Conservation (phyloP, 2,329 filamentous ascomycete genomes). For the Atkinsonella texensis region DNA sequence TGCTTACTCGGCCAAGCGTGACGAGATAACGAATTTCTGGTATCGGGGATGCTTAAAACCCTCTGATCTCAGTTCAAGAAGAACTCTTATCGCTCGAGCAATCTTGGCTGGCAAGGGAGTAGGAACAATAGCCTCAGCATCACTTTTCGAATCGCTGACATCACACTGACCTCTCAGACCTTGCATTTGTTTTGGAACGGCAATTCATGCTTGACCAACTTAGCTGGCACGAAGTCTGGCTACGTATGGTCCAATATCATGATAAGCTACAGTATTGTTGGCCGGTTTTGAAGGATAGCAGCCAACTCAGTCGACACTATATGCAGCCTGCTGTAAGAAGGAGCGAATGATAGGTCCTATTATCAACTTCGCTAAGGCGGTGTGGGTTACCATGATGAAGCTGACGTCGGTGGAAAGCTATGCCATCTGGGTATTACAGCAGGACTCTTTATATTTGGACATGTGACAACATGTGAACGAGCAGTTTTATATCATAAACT, state of each 20-base stretch:
- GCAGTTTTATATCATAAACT: too few species aligned
- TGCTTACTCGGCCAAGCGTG: slow-evolving; percentile 72
- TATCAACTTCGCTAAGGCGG: too few species aligned
- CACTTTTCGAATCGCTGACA: slow-evolving; percentile 24
- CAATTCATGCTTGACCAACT: background rate
- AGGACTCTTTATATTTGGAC: too few species aligned
- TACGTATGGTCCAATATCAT: background rate
- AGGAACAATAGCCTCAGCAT: slow-evolving; percentile 18
- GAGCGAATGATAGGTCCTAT: background rate
- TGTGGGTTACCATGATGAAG: too few species aligned
- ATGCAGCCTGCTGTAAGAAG: background rate
- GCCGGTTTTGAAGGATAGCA: background rate
- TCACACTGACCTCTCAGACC: background rate
- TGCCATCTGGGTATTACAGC: too few species aligned
- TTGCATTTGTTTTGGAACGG: background rate
- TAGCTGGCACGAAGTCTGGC: background rate
- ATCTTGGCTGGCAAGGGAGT: slow-evolving; percentile 29
- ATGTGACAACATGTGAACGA: too few species aligned
- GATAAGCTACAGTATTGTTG: background rate
- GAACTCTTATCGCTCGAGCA: slow-evolving; percentile 25
- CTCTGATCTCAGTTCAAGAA: slow-evolving; percentile 21
- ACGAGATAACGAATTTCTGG: slow-evolving; percentile 93
- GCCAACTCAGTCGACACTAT: background rate
- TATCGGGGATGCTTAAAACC: slow-evolving; percentile 58
- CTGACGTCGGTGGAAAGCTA: too few species aligned